phyloP scores from a whole-genome alignment of 306 rosid genomes.

The Gillenia trifoliata region DNA sequence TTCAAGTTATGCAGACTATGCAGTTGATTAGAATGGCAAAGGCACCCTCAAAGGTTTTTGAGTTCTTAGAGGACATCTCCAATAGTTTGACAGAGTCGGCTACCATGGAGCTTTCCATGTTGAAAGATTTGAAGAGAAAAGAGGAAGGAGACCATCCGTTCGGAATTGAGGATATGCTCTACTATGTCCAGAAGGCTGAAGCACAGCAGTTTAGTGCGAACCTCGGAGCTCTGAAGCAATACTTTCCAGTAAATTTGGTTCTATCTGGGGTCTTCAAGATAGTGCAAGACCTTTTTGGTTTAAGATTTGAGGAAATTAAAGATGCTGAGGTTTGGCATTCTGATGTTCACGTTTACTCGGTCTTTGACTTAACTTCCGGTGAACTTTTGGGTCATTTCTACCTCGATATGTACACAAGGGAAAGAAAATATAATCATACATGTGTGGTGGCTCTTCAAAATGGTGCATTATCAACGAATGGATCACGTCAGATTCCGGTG shows the following conservation, averaged over 20 bases:
- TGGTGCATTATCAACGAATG: conserved; percentile 57
- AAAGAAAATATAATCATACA: conserved; percentile 77
- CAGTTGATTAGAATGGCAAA: conserved; percentile 78
- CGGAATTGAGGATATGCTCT: conserved; percentile 76
- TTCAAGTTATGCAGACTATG: conserved; percentile 87
- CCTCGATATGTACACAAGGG: conserved; percentile 75
- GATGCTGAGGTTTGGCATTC: conserved; percentile 81
- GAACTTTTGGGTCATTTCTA: conserved; percentile 82
- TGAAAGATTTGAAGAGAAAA: conserved; percentile 80
- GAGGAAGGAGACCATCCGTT: conserved; percentile 88
- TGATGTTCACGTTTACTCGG: conserved; percentile 71
- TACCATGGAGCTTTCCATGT: conserved; percentile 52
- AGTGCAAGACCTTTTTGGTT: conserved; percentile 82
- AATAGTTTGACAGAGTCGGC: conserved; percentile 64
- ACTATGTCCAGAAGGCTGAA: conserved; percentile 67
- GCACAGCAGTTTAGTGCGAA: conserved; percentile 61
- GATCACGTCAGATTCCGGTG: conserved; percentile 69
- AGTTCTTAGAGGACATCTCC: conserved; percentile 80
- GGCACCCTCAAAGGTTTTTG: conserved; percentile 84
- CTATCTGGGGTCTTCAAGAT: conserved; percentile 88
- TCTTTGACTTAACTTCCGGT: conserved; percentile 63
- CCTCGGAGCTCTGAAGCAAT: conserved; percentile 75
- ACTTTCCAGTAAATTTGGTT: conserved; percentile 78
- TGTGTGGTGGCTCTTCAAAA: conserved; percentile 94
- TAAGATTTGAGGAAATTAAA: conserved; percentile 69